Conservation (phyloP, 768 basidiomycete genomes). For the Imleria badia region DNA sequence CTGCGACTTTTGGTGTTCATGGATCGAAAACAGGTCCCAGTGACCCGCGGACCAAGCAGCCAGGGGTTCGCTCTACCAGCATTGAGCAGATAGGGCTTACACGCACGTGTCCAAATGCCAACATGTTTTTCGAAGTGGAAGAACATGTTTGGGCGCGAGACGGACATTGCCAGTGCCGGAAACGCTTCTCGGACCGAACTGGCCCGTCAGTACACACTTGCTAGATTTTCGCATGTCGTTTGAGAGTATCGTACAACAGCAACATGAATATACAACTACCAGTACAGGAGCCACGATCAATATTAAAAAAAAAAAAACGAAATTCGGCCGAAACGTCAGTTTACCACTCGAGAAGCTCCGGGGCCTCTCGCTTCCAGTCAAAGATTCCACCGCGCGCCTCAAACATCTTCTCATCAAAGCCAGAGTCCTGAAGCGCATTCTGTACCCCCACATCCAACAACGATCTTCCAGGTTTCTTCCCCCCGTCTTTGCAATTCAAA, state of each 20-base stretch:
- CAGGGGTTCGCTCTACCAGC: neutral
- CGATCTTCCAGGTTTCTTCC: slow-evolving; percentile 1
- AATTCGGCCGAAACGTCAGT: too few species aligned
- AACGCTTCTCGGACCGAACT: too few species aligned
- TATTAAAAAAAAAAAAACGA: too few species aligned
- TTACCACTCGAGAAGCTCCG: neutral
- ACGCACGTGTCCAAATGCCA: neutral
- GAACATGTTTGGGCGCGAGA: neutral
- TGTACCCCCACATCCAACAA: neutral
- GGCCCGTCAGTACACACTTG: too few species aligned
- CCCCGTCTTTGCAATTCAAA: neutral
- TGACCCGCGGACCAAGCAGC: neutral
- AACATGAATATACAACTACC: too few species aligned
- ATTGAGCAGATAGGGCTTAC: neutral
- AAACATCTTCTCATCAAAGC: neutral
- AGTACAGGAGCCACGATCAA: too few species aligned
- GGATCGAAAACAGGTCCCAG: neutral
- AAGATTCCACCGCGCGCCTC: slow-evolving; percentile 1
- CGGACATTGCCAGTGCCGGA: too few species aligned
- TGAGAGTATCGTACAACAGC: too few species aligned
- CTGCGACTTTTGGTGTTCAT: neutral
- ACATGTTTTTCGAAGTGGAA: neutral
- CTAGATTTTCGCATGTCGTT: too few species aligned
- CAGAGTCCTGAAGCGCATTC: neutral
- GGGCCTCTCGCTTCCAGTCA: neutral